Base-by-base conservation (phyloP, 2,329 filamentous ascomycete species). In the Colletotrichum echinochloae region DNA sequence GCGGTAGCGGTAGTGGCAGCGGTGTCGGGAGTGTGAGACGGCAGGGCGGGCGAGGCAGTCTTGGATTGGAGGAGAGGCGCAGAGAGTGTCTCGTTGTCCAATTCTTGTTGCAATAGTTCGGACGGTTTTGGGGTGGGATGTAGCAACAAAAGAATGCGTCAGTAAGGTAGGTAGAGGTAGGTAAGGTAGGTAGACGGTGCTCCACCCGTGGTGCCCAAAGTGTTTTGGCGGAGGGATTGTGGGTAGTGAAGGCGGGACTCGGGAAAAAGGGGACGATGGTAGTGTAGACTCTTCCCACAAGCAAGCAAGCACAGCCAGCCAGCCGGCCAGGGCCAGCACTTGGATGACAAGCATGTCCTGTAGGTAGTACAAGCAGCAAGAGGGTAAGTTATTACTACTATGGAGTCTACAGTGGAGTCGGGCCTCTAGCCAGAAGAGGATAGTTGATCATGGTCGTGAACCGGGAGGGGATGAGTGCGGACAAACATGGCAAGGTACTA, bases 231-330 rank as follows among this genome's bases (percentile, higher is more conserved):
- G 46, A 55, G 44, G 44, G n/a, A 28, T 60, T 44, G 30, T 46
- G 28, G 30, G 8, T 61, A 62, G 51, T 62, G 57, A n/a, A n/a
- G n/a, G n/a, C 67, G 57, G 64, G 67, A 70, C 57, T 70, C 67
- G 61, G 67, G 37, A 62, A 62, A 70, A 70, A 67, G 67, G 67
- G 18, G 64, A 70, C 44, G 64, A 62, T 66, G n/a, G n/a, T n/a
- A n/a, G n/a, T n/a, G n/a, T n/a, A 20, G 61, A 66, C 51, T 54
- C 52, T 55, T 51, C 37, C 39, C 23, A 52, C 35, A 62, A 30
- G 39, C 26, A 35, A 49, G 55, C 55, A 30, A 41, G 60, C n/a
- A n/a, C n/a, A n/a, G n/a, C n/a, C n/a, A n/a, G n/a, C n/a, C n/a
- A n/a, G n/a, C n/a, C n/a, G n/a, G n/a, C n/a, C n/a, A n/a, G n/a